Conservation (phyloP, 1,284 basidiomycete genomes). For the Phlebopus sp. region DNA sequence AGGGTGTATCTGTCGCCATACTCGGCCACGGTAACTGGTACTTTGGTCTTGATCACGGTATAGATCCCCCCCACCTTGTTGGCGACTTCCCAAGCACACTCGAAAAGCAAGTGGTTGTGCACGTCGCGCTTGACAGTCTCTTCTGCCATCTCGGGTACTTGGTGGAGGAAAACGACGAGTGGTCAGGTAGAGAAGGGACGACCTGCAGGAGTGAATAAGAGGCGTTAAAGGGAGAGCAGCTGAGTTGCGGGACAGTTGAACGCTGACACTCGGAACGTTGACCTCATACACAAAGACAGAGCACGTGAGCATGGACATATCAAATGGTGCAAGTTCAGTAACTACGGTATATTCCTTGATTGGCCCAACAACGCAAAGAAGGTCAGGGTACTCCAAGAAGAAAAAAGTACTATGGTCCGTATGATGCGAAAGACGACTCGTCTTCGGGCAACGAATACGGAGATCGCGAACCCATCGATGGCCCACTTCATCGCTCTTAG, state of each 20-base stretch:
- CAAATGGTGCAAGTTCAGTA: conserved; percentile 18
- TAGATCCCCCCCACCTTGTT: conserved; percentile 99
- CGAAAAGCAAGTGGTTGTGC: conserved; percentile 77
- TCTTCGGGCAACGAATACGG: background rate
- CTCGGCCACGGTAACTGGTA: conserved; percentile 93
- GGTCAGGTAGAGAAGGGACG: background rate
- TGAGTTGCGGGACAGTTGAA: background rate
- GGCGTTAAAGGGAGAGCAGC: background rate
- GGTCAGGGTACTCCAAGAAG: too few relatives aligned
- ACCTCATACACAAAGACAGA: conserved; percentile 5
- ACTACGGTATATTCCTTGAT: conserved; percentile 9
- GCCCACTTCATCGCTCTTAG: conserved; percentile 8
- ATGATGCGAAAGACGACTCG: background rate
- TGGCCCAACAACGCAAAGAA: background rate
- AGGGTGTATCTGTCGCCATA: conserved; percentile 91
- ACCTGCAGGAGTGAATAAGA: conserved; percentile 2
- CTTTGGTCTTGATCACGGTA: conserved; percentile 99
- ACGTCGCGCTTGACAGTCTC: conserved; percentile 61
- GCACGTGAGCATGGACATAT: conserved; percentile 15
- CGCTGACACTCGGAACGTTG: conserved; percentile 2
- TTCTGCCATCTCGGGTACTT: conserved; percentile 24
- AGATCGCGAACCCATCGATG: background rate
- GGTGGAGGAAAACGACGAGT: conserved; percentile 1
- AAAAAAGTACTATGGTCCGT: background rate
- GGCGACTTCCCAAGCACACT: conserved; percentile 92